phyloP scores from a whole-genome alignment of 345 rosid genomes.

The Barbarea vulgaris region DNA sequence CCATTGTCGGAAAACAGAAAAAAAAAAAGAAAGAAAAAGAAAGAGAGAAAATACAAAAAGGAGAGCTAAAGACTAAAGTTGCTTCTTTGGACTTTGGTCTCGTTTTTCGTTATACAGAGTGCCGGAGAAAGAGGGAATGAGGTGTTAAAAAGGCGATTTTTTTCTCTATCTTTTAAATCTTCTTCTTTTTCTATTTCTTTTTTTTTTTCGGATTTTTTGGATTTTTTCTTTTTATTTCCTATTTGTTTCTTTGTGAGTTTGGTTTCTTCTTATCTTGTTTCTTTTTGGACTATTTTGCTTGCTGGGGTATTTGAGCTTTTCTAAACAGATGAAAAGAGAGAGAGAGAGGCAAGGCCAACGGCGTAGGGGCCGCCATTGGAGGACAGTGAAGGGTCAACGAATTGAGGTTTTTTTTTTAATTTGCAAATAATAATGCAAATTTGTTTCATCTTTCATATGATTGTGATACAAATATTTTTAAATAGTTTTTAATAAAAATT shows the following conservation, averaged over 20 bases:
- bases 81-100: conserved; percentile 34
- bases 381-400: conserved; percentile 84
- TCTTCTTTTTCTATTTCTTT: neutral
- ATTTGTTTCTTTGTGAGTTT: conserved; percentile 40
- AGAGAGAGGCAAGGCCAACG: conserved; percentile 68
- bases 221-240: conserved; percentile 33
- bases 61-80: conserved; percentile 33
- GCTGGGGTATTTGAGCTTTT: conserved; percentile 48
- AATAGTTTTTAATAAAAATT: conserved; percentile 4
- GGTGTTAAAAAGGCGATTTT: conserved; percentile 41
- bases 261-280: conserved; percentile 44
- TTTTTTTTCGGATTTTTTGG: conserved; percentile 26
- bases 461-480: conserved; percentile 38
- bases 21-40: neutral
- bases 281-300: conserved; percentile 49
- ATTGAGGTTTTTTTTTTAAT: conserved; percentile 23
- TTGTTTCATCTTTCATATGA: conserved; percentile 37
- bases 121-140: conserved; percentile 48
- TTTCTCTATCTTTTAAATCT: neutral
- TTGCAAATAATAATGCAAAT: conserved; percentile 18
- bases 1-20: conserved; percentile 32
- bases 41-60: conserved; percentile 26
- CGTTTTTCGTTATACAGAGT: conserved; percentile 41
- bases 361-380: conserved; percentile 99
- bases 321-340: conserved; percentile 24